Conservation (phyloP, 139 green algal species). For the Chlorella sp. region DNA sequence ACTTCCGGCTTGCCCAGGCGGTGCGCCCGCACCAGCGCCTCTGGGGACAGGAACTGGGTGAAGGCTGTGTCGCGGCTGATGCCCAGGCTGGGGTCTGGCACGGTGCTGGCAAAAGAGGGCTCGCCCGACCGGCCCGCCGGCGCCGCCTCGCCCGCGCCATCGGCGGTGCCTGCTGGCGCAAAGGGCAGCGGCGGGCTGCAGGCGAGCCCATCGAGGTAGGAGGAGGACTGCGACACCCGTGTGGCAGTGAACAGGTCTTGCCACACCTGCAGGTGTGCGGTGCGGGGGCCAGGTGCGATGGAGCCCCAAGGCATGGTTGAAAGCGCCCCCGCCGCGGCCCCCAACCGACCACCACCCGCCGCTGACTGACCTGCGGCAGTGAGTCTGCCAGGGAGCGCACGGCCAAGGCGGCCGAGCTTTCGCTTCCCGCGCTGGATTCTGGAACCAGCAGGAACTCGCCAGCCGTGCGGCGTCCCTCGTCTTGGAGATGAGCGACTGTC, state of each 20-base stretch:
- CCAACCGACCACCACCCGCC: not conserved
- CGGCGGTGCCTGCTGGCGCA: not conserved
- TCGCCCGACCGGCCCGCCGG: too few relatives aligned
- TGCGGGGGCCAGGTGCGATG: not conserved
- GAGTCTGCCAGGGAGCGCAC: not conserved
- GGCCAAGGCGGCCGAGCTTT: not conserved
- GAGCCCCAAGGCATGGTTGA: not conserved
- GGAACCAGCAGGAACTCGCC: not conserved
- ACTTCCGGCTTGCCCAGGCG: constrained; percentile 11
- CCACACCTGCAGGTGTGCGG: not conserved
- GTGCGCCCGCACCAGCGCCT: constrained; percentile 25
- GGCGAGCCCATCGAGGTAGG: not conserved
- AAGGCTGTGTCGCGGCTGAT: constrained; percentile 4
- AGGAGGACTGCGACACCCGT: not conserved
- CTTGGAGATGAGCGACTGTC: not conserved
- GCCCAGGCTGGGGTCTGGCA: not conserved
- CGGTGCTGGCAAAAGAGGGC: not conserved
- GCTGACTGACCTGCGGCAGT: not conserved
- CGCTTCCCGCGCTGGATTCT: not conserved
- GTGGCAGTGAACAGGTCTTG: constrained; percentile 8
- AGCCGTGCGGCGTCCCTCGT: not conserved
- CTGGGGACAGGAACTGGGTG: not conserved
- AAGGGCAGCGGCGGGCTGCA: too few relatives aligned
- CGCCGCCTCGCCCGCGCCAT: not conserved
- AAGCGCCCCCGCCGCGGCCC: not conserved